Evolutionary conservation across 805 yeast species (phyloP).

Genomic region (Metschnikowia matae): DNA sequence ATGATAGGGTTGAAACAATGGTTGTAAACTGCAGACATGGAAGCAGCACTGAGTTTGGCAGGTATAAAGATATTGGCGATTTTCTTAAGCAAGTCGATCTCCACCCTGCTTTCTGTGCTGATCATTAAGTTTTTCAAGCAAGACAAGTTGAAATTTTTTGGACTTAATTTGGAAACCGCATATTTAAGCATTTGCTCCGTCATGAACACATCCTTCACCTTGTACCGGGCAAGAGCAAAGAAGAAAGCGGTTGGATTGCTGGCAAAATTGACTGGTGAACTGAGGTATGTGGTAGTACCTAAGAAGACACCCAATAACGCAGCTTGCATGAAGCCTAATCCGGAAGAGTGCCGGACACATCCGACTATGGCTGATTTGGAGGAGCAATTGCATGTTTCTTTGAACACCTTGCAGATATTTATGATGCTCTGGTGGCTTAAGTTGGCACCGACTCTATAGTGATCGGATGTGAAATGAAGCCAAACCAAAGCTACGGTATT

Average conservation of each 20-base stretch:
- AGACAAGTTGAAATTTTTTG: slow-evolving; percentile 58
- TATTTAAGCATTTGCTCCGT: slow-evolving; percentile 80
- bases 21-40: slow-evolving; percentile 73
- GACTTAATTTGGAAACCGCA: slow-evolving; percentile 57
- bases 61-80: slow-evolving; percentile 60
- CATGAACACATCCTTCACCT: slow-evolving; percentile 80
- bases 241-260: slow-evolving; percentile 70
- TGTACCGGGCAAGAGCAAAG: slow-evolving; percentile 65
- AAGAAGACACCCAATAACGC: slow-evolving; percentile 76
- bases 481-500: slow-evolving; percentile 55
- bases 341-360: slow-evolving; percentile 77
- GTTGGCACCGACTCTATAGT: slow-evolving; percentile 54
- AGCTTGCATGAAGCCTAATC: slow-evolving; percentile 87
- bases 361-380: slow-evolving; percentile 73
- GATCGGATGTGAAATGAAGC: slow-evolving; percentile 70
- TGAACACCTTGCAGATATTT: slow-evolving; percentile 80
- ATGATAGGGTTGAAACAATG: slow-evolving; percentile 80
- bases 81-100: slow-evolving; percentile 51
- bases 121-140: slow-evolving; percentile 80
- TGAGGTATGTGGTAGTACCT: slow-evolving; percentile 80
- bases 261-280: slow-evolving; percentile 74
- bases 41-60: slow-evolving; percentile 60
- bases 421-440: slow-evolving; percentile 61
- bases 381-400: slow-evolving; percentile 85
- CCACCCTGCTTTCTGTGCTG: slow-evolving; percentile 72